Evolutionary conservation across 2,329 filamentous ascomycete species (phyloP).

Genomic region (Ophiostoma himal-ulmi): DNA sequence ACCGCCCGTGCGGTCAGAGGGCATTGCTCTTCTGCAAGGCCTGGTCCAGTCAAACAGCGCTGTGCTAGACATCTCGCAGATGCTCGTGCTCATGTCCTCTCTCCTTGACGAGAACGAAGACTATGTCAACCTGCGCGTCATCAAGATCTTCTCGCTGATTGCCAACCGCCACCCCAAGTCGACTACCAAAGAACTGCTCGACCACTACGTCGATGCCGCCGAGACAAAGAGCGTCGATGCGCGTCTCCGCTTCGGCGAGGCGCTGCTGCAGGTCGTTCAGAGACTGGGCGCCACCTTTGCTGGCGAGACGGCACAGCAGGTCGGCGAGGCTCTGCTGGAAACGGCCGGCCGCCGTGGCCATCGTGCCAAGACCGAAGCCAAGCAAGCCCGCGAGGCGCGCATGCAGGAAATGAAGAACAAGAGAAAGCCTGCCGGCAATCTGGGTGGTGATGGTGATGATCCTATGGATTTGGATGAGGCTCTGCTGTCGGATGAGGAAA

Average conservation of each 20-base stretch:
- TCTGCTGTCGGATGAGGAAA: slow-evolving; percentile 40
- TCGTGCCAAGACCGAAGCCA: slow-evolving; percentile 53
- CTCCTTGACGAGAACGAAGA: slow-evolving; percentile 62
- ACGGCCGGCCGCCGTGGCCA: slow-evolving; percentile 59
- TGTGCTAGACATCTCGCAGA: slow-evolving; percentile 60
- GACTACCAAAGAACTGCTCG: slow-evolving; percentile 56
- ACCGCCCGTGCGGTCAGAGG: slow-evolving; percentile 61
- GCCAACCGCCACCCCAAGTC: slow-evolving; percentile 57
- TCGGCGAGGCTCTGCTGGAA: slow-evolving; percentile 55
- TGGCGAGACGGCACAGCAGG: slow-evolving; percentile 46
- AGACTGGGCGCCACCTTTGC: slow-evolving; percentile 51
- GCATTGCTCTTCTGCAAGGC: slow-evolving; percentile 53
- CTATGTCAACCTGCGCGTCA: slow-evolving; percentile 63
- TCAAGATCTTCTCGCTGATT: slow-evolving; percentile 59
- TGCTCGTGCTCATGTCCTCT: slow-evolving; percentile 57
- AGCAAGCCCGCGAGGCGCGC: slow-evolving; percentile 48
- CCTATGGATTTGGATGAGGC: slow-evolving; percentile 44
- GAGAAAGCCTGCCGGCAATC: slow-evolving; percentile 31
- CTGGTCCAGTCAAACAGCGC: slow-evolving; percentile 52
- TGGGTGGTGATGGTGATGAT: slow-evolving; percentile 34
- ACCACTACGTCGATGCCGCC: slow-evolving; percentile 59
- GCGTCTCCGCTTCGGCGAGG: slow-evolving; percentile 63
- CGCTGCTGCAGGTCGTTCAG: slow-evolving; percentile 59
- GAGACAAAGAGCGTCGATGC: slow-evolving; percentile 57
- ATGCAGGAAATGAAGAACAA: slow-evolving; percentile 40